These are phyloP conservation scores for Macrolepiota dolichaula DNA, from an alignment of 768 basidiomycete species.

Conservation along the genomic window DNA sequence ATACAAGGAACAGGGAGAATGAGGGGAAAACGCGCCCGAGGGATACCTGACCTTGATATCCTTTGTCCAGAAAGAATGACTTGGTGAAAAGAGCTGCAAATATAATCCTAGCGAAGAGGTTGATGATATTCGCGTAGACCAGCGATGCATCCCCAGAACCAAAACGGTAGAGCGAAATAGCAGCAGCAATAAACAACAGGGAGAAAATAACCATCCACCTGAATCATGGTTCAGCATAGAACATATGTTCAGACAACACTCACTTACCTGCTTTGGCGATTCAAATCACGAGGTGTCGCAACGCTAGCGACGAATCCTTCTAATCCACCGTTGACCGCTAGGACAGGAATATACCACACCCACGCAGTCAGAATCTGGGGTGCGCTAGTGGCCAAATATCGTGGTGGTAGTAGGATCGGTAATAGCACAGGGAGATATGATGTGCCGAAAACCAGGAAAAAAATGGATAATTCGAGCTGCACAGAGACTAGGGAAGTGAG, in stretches of 20 bases:
- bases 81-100: slow-evolving; percentile 54
- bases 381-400: slow-evolving; percentile 76
- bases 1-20: background rate
- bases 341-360: slow-evolving; percentile 84
- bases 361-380: slow-evolving; percentile 75
- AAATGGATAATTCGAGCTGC: slow-evolving; percentile 62
- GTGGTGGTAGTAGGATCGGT: slow-evolving; percentile 64
- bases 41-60: background rate
- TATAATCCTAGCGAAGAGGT: slow-evolving; percentile 57
- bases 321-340: slow-evolving; percentile 86
- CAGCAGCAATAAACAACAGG: slow-evolving; percentile 54
- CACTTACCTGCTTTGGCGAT: slow-evolving; percentile 58
- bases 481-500: slow-evolving; percentile 60
- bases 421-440: slow-evolving; percentile 70
- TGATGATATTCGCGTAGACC: slow-evolving; percentile 74
- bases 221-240: background rate
- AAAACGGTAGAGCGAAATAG: slow-evolving; percentile 43
- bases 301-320: slow-evolving; percentile 89
- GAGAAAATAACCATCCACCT: slow-evolving; percentile 84
- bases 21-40: slow-evolving; percentile 5
- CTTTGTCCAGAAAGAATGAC: slow-evolving; percentile 38
- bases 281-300: slow-evolving; percentile 64
- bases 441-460: slow-evolving; percentile 73
- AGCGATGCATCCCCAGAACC: slow-evolving; percentile 63
- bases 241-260: background rate